Conservation (phyloP, 176 grass and related monocot species). For the Melocanna baccifera region DNA sequence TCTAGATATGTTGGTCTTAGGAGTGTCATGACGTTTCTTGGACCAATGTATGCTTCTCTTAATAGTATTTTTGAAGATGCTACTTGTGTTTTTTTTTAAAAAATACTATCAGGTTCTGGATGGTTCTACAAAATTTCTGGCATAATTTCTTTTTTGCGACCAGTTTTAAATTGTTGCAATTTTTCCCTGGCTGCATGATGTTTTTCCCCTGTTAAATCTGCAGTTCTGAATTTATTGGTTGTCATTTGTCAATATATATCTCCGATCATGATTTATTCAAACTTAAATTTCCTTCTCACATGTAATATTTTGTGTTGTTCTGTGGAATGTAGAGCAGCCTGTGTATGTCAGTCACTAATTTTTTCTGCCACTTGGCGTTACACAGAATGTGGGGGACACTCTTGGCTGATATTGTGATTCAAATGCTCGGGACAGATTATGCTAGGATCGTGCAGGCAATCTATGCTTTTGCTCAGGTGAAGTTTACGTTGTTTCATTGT, state of each 20-base stretch:
- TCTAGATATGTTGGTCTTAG: conserved; percentile 73
- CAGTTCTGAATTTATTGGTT: background rate
- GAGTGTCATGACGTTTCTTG: conserved; percentile 82
- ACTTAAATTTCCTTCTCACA: background rate
- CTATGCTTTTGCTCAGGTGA: conserved; percentile 89
- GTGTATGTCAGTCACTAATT: background rate
- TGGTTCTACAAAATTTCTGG: background rate
- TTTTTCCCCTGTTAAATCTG: background rate
- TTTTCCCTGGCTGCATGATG: background rate
- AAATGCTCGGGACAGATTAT: conserved; percentile 97
- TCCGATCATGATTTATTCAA: background rate
- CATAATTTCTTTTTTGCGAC: background rate
- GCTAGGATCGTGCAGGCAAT: conserved; percentile 90
- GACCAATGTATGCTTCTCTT: conserved; percentile 67
- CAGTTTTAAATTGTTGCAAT: background rate
- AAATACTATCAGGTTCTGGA: background rate
- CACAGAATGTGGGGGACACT: conserved; percentile 96
- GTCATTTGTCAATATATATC: background rate
- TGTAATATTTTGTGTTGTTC: background rate
- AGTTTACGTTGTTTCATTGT: background rate
- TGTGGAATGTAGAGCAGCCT: background rate
- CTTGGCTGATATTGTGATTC: conserved; percentile 92
- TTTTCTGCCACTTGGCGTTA: background rate
- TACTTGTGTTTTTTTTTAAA: background rate
- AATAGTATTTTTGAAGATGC: conserved; percentile 10